Percentiles rank a stretch among this genome's conserved stretches.
Evolutionary conservation across 2,329 filamentous ascomycete genomes (phyloP).

Genomic region (Colletotrichum caudatum): DNA sequence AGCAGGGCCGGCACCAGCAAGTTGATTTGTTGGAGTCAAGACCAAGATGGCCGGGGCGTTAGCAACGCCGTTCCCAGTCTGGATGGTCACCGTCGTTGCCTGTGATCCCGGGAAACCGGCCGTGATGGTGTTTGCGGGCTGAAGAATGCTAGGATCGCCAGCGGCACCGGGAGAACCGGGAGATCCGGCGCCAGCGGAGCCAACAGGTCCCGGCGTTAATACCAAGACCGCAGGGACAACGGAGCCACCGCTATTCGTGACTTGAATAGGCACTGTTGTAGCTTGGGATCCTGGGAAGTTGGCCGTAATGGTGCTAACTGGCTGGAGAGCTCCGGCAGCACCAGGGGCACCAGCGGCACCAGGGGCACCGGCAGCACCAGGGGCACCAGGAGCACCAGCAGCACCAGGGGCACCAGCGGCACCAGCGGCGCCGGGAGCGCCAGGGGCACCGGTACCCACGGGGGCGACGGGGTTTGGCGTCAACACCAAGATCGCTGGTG

Average conservation of each 20-base stretch:
- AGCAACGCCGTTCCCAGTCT: neutral
- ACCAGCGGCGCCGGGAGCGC: no score
- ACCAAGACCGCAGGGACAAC: neutral
- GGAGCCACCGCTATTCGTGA: neutral
- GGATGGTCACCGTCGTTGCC: conserved; percentile 21
- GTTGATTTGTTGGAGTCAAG: conserved; percentile 17
- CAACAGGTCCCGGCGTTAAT: no score
- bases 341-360: no score
- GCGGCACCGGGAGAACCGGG: no score
- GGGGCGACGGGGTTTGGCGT: conserved; percentile 20
- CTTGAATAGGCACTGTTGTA: conserved; percentile 18
- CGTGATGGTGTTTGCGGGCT: conserved; percentile 20
- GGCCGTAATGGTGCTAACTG: conserved; percentile 16
- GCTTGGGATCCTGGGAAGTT: neutral
- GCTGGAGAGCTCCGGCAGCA: neutral
- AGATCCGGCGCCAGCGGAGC: no score
- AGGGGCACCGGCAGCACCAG: no score
- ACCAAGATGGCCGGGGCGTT: neutral
- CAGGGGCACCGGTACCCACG: neutral
- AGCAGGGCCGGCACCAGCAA: neutral
- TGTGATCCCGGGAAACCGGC: conserved; percentile 5
- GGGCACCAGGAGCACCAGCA: no score
- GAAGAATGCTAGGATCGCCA: conserved; percentile 1
- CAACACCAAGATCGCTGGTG: conserved; percentile 3
- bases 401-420: no score